phyloP scores from a whole-genome alignment of 441 rosid genomes.

The Omphalea diandra region DNA sequence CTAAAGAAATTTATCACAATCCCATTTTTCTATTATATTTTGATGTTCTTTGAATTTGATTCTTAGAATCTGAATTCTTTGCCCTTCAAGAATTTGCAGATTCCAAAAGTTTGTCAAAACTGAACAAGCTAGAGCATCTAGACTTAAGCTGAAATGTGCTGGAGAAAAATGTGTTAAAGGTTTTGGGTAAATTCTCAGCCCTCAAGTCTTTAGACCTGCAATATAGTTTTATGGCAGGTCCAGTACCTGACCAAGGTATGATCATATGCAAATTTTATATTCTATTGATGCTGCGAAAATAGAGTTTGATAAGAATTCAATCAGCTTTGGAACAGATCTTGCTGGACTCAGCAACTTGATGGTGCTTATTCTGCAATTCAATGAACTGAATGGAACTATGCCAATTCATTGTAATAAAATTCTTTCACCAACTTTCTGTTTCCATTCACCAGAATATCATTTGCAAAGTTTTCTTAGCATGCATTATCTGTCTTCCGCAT shows the following conservation, averaged over 20 bases:
- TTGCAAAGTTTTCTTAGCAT: background rate
- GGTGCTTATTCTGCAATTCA: constrained; percentile 8
- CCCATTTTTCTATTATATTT: background rate
- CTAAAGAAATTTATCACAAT: too few relatives aligned
- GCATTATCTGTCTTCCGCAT: background rate
- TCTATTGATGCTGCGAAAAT: background rate
- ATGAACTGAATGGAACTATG: constrained; percentile 16
- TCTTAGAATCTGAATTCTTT: background rate
- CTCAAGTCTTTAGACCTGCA: constrained; percentile 11
- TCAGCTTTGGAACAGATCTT: constrained; percentile 1
- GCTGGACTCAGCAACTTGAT: constrained; percentile 2
- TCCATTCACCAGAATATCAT: too few relatives aligned
- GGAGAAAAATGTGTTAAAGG: background rate
- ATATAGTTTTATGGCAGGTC: background rate
- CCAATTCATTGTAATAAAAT: background rate
- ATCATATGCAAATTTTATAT: background rate
- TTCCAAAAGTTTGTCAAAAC: background rate
- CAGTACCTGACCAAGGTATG: background rate
- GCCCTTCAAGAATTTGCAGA: background rate
- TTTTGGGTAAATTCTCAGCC: constrained; percentile 4
- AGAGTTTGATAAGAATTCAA: background rate
- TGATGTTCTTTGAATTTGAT: background rate
- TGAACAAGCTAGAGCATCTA: constrained; percentile 1
- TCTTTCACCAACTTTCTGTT: background rate
- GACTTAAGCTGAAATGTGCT: constrained; percentile 8